Evolutionary conservation across 2,329 filamentous ascomycete species (phyloP).

Genomic region (Tolypocladium amazonense): DNA sequence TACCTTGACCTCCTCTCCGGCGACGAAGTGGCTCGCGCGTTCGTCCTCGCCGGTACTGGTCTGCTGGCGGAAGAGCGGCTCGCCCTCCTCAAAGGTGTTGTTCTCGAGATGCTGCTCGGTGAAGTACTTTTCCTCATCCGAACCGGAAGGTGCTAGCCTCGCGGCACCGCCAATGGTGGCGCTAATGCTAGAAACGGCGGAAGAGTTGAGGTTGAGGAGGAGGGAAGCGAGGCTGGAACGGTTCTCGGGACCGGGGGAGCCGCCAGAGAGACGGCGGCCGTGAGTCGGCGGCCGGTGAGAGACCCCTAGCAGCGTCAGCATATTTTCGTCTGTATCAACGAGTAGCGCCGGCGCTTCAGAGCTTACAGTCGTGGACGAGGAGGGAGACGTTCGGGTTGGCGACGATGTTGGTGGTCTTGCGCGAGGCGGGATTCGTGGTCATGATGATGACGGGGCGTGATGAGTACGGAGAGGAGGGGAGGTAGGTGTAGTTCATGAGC

Average conservation of each 20-base stretch:
- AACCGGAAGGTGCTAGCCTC: slow-evolving; percentile 58
- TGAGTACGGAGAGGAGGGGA: slow-evolving; percentile 64
- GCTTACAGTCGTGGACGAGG: slow-evolving; percentile 81
- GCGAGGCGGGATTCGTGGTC: slow-evolving; percentile 74
- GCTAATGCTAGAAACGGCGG: slow-evolving; percentile 76
- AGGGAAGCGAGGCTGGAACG: slow-evolving; percentile 71
- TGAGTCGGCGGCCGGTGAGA: slow-evolving; percentile 80
- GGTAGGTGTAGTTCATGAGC: slow-evolving; percentile 98
- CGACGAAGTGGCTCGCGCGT: slow-evolving; percentile 58
- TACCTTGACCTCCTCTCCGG: slow-evolving; percentile 74
- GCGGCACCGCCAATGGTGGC: slow-evolving; percentile 91
- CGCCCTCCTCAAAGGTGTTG: slow-evolving; percentile 66
- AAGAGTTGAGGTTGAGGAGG: slow-evolving; percentile 83
- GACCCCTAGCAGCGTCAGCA: slow-evolving; percentile 45
- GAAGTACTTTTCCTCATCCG: slow-evolving; percentile 77
- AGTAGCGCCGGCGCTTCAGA: background rate
- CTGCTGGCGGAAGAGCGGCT: slow-evolving; percentile 19
- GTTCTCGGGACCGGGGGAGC: slow-evolving; percentile 52
- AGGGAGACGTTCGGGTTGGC: slow-evolving; percentile 81
- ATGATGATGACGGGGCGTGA: slow-evolving; percentile 79
- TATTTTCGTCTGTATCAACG: no score
- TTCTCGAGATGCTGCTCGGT: slow-evolving; percentile 78
- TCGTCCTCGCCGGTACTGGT: slow-evolving; percentile 36
- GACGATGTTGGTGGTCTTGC: slow-evolving; percentile 72
- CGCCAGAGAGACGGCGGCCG: slow-evolving; percentile 44